Percentiles rank a stretch among this genome's conserved stretches.
These are phyloP conservation scores for Eucalyptus guilfoylei DNA, from an alignment of 345 rosid species.

Conservation along the genomic window DNA sequence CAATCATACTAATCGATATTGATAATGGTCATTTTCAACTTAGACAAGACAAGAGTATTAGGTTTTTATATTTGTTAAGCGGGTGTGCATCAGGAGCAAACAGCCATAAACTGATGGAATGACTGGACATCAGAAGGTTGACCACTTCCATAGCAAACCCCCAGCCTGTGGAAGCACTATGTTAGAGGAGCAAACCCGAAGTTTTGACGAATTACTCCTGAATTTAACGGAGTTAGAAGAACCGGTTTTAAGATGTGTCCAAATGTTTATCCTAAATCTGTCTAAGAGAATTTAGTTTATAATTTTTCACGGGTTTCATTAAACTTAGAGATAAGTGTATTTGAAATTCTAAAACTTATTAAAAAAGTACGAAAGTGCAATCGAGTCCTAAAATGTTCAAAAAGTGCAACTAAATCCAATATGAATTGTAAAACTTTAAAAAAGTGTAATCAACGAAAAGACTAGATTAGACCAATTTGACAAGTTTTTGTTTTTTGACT, in stretches of 20 bases:
- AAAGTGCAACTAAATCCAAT: too few relatives aligned
- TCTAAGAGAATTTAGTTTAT: too few relatives aligned
- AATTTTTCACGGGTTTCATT: background rate
- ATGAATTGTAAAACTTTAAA: fast-evolving
- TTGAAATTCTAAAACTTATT: too few relatives aligned
- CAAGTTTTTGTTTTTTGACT: too few relatives aligned
- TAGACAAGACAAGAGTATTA: background rate
- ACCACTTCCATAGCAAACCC: background rate
- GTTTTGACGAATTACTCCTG: too few relatives aligned
- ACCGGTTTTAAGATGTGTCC: too few relatives aligned
- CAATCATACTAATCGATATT: background rate
- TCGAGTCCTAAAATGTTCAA: fast-evolving
- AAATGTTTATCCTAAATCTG: too few relatives aligned
- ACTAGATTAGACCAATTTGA: too few relatives aligned
- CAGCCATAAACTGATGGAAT: background rate
- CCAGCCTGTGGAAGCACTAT: background rate
- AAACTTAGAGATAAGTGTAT: background rate
- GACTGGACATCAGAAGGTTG: background rate
- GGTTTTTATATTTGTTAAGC: background rate
- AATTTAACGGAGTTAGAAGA: too few relatives aligned
- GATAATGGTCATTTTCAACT: background rate
- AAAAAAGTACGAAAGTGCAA: fast-evolving
- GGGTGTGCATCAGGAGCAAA: background rate
- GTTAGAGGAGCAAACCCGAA: background rate
- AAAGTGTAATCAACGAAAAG: too few relatives aligned